Evolutionary conservation across 75 land plant species (phyloP).

Genomic region (Adiantum capillusveneris): DNA sequence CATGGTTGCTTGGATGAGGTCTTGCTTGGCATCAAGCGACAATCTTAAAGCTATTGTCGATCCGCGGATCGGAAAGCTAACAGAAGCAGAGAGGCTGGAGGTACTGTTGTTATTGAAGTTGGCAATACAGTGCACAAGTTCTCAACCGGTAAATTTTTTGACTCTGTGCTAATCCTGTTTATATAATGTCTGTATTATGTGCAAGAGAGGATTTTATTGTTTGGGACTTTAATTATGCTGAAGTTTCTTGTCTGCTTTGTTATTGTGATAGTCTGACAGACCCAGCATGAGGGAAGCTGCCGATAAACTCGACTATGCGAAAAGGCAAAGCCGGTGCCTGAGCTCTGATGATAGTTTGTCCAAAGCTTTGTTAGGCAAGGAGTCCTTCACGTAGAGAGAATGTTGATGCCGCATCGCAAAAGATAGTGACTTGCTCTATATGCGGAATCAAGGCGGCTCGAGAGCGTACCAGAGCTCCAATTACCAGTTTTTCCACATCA

Average conservation of each 20-base stretch:
- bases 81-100: slow-evolving; percentile 35
- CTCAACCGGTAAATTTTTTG: slow-evolving; percentile 6
- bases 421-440: neutral
- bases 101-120: slow-evolving; percentile 64
- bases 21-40: slow-evolving; percentile 18
- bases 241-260: neutral
- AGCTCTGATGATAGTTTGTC: slow-evolving; percentile 6
- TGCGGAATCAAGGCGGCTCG: neutral
- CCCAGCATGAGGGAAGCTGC: slow-evolving; percentile 61
- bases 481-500: no score
- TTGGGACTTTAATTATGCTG: no score
- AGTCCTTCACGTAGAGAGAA: neutral
- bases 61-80: slow-evolving; percentile 32
- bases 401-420: neutral
- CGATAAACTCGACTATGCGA: slow-evolving; percentile 33
- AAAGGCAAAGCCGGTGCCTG: slow-evolving; percentile 2
- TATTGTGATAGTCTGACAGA: slow-evolving; percentile 49
- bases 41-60: slow-evolving; percentile 40
- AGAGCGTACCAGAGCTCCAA: no score
- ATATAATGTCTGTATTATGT: no score
- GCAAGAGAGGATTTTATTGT: no score
- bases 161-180: no score
- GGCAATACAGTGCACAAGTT: slow-evolving; percentile 70
- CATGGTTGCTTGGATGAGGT: slow-evolving; percentile 81
- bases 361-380: neutral